Conservation (phyloP, 768 basidiomycete species). For the Boletus reticulatus region DNA sequence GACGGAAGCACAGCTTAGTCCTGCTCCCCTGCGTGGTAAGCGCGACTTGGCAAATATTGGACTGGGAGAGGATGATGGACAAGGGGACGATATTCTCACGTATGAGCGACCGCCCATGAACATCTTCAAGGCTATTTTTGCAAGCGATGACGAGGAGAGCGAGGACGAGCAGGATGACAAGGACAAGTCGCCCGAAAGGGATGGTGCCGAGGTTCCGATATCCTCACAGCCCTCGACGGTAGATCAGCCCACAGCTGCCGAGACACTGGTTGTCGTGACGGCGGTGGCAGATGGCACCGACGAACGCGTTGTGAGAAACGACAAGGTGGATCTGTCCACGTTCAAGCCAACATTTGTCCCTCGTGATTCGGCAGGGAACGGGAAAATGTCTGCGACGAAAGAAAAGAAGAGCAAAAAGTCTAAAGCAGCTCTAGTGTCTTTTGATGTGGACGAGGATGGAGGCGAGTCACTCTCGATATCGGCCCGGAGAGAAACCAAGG, state of each 20-base stretch:
- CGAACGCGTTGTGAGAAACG: constrained; percentile 1
- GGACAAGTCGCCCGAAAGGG: constrained; percentile 23
- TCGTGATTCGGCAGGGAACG: constrained; percentile 38
- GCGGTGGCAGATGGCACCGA: background rate
- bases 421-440: constrained; percentile 61
- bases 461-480: constrained; percentile 34
- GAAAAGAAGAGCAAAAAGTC: constrained; percentile 49
- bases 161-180: constrained; percentile 55
- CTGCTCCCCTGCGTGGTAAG: constrained; percentile 23
- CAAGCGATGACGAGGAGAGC: constrained; percentile 87
- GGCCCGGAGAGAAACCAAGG: constrained; percentile 33
- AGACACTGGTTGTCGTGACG: background rate
- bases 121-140: constrained; percentile 98
- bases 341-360: constrained; percentile 91
- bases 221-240: constrained; percentile 10
- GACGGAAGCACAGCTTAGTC: background rate
- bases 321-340: constrained; percentile 54
- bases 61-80: constrained; percentile 87
- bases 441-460: constrained; percentile 70
- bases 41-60: constrained; percentile 82
- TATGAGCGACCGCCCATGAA: constrained; percentile 88
- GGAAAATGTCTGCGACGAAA: constrained; percentile 43
- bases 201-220: background rate
- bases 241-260: background rate
- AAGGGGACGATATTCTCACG: constrained; percentile 84